Percentiles rank a stretch among this genome's conserved stretches.
Evolutionary conservation across 768 basidiomycete species (phyloP).

Genomic region (Filobasidium floriforme): DNA sequence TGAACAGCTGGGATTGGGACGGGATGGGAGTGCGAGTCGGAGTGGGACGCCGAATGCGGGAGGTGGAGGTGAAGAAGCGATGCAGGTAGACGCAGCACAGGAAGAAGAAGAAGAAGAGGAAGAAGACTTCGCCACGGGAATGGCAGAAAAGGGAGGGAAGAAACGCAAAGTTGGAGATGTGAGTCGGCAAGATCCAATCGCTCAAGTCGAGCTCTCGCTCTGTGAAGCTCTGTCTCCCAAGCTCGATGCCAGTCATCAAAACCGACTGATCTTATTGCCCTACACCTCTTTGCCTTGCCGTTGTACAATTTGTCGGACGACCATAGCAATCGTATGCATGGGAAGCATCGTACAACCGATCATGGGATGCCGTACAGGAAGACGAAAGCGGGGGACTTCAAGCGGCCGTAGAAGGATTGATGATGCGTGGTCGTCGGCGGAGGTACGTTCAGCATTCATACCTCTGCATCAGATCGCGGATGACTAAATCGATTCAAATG

Average conservation of each 20-base stretch:
- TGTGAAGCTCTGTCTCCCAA: too few species aligned
- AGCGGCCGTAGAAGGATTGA: slow-evolving; percentile 75
- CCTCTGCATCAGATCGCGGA: neutral
- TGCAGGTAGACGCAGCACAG: too few species aligned
- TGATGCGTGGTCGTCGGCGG: slow-evolving; percentile 75
- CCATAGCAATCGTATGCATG: slow-evolving; percentile 64
- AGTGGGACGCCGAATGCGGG: neutral
- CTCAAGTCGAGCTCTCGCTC: neutral
- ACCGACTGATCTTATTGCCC: too few species aligned
- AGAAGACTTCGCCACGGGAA: neutral
- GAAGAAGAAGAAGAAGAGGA: neutral
- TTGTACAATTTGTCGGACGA: too few species aligned
- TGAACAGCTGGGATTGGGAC: neutral
- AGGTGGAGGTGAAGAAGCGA: neutral
- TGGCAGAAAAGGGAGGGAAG: neutral
- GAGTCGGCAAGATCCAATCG: slow-evolving; percentile 6
- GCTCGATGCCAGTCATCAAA: too few species aligned
- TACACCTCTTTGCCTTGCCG: neutral
- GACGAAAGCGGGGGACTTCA: slow-evolving; percentile 89
- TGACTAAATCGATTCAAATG: neutral
- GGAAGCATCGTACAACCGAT: slow-evolving; percentile 89
- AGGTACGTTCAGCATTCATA: slow-evolving; percentile 51
- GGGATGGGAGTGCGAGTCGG: neutral
- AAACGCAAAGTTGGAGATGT: slow-evolving; percentile 4
- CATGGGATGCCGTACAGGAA: slow-evolving; percentile 96